These are phyloP conservation scores for Diaporthe ilicicola DNA, from an alignment of 2,329 filamentous ascomycete genomes.

Conservation along the genomic window DNA sequence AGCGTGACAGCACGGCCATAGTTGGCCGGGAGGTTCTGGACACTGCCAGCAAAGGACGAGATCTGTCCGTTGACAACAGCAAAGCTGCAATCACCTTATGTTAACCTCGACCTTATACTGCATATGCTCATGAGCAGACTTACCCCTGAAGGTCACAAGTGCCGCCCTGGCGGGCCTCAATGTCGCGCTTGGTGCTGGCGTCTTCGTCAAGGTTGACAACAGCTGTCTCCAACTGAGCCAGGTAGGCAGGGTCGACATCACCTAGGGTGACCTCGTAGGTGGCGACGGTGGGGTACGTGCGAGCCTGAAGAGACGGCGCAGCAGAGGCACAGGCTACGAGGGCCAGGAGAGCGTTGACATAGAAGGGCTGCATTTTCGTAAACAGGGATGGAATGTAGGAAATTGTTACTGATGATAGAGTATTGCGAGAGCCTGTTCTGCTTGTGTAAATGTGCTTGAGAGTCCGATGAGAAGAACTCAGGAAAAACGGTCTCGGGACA, in stretches of 20 bases:
- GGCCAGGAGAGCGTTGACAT: neutral
- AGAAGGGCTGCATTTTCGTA: neutral
- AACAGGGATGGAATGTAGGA: too few species aligned
- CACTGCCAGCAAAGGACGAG: slow-evolving; percentile 1
- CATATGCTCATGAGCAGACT: neutral
- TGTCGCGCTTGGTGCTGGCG: neutral
- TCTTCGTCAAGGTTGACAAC: slow-evolving; percentile 12
- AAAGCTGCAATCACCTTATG: neutral
- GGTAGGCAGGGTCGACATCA: slow-evolving; percentile 8
- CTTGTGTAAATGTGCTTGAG: too few species aligned
- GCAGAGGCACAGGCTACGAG: neutral
- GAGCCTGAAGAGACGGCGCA: slow-evolving; percentile 12
- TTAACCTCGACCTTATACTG: neutral
- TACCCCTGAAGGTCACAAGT: slow-evolving; percentile 25
- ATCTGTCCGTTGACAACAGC: slow-evolving; percentile 19
- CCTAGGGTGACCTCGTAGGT: neutral
- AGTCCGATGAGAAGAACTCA: too few species aligned
- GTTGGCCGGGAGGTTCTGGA: slow-evolving; percentile 23
- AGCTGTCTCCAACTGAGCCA: neutral
- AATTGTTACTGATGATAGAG: neutral
- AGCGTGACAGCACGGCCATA: slow-evolving; percentile 25
- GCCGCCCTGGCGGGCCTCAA: slow-evolving; percentile 8
- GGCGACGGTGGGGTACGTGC: slow-evolving; percentile 22
- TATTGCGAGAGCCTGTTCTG: neutral
- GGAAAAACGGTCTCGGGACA: too few species aligned